Conservation (phyloP, 2,329 filamentous ascomycete genomes). For the Meredithiella fracta region DNA sequence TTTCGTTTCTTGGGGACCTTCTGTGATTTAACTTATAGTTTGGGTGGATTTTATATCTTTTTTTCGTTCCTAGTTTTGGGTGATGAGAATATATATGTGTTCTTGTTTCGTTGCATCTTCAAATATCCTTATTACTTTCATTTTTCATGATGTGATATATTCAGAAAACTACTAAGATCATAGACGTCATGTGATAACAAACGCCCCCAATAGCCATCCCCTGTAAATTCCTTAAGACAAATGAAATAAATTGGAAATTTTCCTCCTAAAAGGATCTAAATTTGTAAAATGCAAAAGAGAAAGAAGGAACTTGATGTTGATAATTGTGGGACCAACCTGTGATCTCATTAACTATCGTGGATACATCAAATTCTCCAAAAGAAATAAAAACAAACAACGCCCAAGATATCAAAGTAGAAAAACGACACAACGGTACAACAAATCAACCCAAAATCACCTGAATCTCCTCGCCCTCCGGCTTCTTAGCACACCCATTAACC, state of each 20-base stretch:
- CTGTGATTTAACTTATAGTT: not conserved
- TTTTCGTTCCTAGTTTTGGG: too few species aligned
- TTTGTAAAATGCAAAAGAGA: constrained; percentile 3
- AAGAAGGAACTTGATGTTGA: not conserved
- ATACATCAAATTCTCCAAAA: not conserved
- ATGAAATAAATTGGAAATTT: not conserved
- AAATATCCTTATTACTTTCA: too few species aligned
- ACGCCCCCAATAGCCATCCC: not conserved
- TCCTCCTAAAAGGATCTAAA: not conserved
- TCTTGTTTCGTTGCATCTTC: too few species aligned
- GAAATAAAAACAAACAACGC: not conserved
- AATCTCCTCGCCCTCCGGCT: constrained; percentile 29
- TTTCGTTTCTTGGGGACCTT: not conserved
- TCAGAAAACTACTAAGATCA: not conserved
- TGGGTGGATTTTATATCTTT: too few species aligned
- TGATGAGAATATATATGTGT: not conserved
- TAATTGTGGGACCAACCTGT: not conserved
- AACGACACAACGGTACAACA: not conserved
- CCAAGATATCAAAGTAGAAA: not conserved
- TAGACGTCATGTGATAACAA: too few species aligned
- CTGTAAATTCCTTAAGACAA: not conserved
- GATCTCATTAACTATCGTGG: not conserved
- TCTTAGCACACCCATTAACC: constrained; percentile 47
- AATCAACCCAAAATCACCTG: not conserved
- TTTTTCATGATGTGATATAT: not conserved